Conservation (phyloP, 2,329 filamentous ascomycete genomes). For the Chaetoscypha palmicola region DNA sequence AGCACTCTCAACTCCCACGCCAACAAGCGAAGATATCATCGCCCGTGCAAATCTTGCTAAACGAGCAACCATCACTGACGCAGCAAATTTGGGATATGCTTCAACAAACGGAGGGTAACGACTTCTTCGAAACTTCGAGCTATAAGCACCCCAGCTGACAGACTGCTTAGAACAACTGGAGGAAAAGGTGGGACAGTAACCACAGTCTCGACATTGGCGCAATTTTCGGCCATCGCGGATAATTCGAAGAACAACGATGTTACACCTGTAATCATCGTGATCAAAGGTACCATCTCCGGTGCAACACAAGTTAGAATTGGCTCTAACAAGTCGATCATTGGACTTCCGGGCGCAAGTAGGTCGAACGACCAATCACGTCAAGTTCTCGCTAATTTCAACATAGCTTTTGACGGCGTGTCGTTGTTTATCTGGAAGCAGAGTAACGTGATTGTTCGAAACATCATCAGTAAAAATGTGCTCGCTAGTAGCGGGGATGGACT, state of each 20-base stretch:
- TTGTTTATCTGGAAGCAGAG: conserved; percentile 40
- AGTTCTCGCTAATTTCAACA: too few relatives aligned
- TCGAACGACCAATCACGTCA: too few relatives aligned
- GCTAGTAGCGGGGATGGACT: conserved; percentile 43
- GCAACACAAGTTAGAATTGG: conserved; percentile 17
- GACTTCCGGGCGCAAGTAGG: conserved; percentile 36
- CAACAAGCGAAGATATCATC: conserved; percentile 36
- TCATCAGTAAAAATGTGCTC: conserved; percentile 44
- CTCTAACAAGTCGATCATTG: conserved; percentile 43
- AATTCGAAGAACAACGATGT: conserved; percentile 35
- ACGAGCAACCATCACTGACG: conserved; percentile 35
- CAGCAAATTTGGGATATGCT: conserved; percentile 37
- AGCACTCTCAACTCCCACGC: conserved; percentile 39
- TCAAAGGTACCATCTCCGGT: conserved; percentile 33
- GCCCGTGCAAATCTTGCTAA: conserved; percentile 30
- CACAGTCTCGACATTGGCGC: conserved; percentile 39
- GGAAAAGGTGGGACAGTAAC: conserved; percentile 38
- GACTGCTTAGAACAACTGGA: conserved; percentile 34
- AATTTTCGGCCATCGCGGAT: conserved; percentile 34
- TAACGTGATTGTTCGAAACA: conserved; percentile 52
- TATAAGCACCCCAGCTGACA: too few relatives aligned
- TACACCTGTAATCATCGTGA: conserved; percentile 36
- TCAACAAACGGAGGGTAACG: conserved; percentile 38
- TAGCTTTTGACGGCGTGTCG: conserved; percentile 38
- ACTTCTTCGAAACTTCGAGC: too few relatives aligned